Evolutionary conservation across 2,329 filamentous ascomycete species (phyloP), one percentile per base, ranked within the genome.

Genomic region (Drechslerella stenobrocha): DNA sequence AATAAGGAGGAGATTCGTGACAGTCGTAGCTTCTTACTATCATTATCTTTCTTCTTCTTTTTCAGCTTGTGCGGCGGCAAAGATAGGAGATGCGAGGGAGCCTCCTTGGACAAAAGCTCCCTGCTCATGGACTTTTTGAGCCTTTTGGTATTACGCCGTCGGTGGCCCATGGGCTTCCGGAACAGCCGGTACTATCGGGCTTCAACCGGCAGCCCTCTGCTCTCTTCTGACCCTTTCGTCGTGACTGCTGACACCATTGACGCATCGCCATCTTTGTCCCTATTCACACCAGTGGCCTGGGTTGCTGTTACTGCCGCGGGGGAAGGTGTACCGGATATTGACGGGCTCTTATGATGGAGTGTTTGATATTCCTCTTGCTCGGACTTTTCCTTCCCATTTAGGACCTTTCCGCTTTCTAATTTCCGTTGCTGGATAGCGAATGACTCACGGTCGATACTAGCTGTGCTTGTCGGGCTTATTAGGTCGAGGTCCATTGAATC

Each of bases 321-420:
- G 1, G 63, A 67, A 18, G 63, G 44, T 47, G 48, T 67, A 18
- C 63, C 63, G 30, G 64, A 69, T 58, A 69, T 69, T 26, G 64
- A 69, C 8, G 64, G 64, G 30, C 50, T 57, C 30, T 69, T 69
- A 24, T 69, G 64, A 45, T 69, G 64, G 18, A 69, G 53, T 32
- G 44, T 63, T 53, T 69, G 64, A 24, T 69, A 69, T 61, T 69
- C 64, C 24, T 63, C 57, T 30, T 69, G 64, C 22, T 69, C 64
- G 32, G 50, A 47, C 42, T 69, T 61, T 46, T 69, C 58, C 28
- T 69, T 61, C 24, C 64, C 64, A 32, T 69, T 69, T 7, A 69
- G 46, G 13, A 69, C 52, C 23, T 69, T 69, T 15, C 64, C 64
- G 9, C 40, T 56, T 37, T 61, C 64, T 18, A 69, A 37, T 52